These are phyloP conservation scores for Incumbomyces delicatus DNA, from an alignment of 2,329 filamentous ascomycete species.

Conservation along the genomic window DNA sequence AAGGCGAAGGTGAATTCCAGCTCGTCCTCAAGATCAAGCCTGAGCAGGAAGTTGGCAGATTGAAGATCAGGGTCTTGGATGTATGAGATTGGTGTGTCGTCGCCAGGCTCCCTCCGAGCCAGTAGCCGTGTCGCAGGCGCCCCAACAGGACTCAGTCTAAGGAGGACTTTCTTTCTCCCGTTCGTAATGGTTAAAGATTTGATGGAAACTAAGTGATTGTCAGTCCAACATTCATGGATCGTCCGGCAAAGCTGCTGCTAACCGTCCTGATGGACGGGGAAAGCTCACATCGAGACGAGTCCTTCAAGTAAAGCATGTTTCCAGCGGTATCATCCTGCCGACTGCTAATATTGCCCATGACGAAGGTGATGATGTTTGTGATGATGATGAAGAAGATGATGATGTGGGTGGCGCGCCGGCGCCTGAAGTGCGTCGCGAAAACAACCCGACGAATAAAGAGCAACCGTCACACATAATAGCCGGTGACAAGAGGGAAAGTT, in stretches of 20 bases:
- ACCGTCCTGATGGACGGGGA: too few species aligned
- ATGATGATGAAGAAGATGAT: background rate
- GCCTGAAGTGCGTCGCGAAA: background rate
- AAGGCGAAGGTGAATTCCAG: conserved; percentile 90
- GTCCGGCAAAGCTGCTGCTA: too few species aligned
- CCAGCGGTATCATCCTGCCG: conserved; percentile 63
- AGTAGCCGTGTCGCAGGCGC: conserved; percentile 74
- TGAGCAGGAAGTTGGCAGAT: conserved; percentile 58
- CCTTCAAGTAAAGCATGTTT: conserved; percentile 69
- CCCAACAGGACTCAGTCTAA: conserved; percentile 73
- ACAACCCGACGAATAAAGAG: too few species aligned
- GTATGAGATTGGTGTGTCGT: conserved; percentile 74
- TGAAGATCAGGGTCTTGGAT: conserved; percentile 75
- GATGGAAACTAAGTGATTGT: conserved; percentile 62
- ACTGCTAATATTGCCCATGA: conserved; percentile 89
- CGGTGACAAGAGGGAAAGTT: too few species aligned
- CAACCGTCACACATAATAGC: too few species aligned
- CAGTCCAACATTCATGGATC: background rate
- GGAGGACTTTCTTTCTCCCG: conserved; percentile 63
- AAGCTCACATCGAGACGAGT: conserved; percentile 77
- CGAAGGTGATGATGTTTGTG: conserved; percentile 25
- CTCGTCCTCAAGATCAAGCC: conserved; percentile 83
- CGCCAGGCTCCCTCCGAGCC: conserved; percentile 61
- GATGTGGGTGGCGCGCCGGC: background rate
- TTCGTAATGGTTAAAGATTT: conserved; percentile 74